A percentile compares a stretch with the other conserved stretches of the same genome.
Evolutionary conservation across 176 grass and related monocot genomes (phyloP).

Genomic region (Typha latifolia): DNA sequence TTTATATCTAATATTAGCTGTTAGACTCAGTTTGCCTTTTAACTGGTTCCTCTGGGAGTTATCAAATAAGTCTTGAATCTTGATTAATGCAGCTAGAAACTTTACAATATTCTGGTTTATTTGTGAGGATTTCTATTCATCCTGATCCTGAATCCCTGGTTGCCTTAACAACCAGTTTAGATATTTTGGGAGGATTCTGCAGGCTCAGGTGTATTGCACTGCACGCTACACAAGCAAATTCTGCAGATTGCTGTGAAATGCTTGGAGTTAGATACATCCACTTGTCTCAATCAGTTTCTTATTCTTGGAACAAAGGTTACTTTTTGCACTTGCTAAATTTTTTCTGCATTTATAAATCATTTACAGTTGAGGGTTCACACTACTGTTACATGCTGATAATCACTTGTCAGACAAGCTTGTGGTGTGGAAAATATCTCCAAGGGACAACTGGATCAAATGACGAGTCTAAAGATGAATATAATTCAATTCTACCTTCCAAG

Average conservation of each 20-base stretch:
- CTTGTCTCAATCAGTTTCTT: constrained; percentile 44
- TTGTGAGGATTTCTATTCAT: not conserved
- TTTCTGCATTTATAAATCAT: not conserved
- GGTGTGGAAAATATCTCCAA: constrained; percentile 64
- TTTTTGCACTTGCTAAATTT: not conserved
- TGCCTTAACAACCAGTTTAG: constrained; percentile 47
- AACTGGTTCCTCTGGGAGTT: no score
- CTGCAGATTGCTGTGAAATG: constrained; percentile 68
- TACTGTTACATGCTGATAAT: constrained; percentile 7
- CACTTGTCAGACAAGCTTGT: constrained; percentile 51
- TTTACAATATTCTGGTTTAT: not conserved
- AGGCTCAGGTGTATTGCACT: constrained; percentile 52
- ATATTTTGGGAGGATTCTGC: constrained; percentile 66
- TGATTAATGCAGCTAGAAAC: not conserved
- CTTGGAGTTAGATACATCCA: constrained; percentile 26
- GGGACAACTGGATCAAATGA: constrained; percentile 26
- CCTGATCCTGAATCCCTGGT: not conserved
- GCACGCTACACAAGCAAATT: constrained; percentile 63
- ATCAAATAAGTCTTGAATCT: no score
- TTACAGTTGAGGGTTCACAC: constrained; percentile 6
- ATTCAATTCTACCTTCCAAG: constrained; percentile 50
- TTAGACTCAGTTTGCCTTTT: no score
- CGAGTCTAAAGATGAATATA: constrained; percentile 60
- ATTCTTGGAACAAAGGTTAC: constrained; percentile 60
- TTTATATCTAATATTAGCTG: no score